These are phyloP conservation scores for Penicillium sp. DNA, from an alignment of 2,329 filamentous ascomycete genomes.

Conservation along the genomic window DNA sequence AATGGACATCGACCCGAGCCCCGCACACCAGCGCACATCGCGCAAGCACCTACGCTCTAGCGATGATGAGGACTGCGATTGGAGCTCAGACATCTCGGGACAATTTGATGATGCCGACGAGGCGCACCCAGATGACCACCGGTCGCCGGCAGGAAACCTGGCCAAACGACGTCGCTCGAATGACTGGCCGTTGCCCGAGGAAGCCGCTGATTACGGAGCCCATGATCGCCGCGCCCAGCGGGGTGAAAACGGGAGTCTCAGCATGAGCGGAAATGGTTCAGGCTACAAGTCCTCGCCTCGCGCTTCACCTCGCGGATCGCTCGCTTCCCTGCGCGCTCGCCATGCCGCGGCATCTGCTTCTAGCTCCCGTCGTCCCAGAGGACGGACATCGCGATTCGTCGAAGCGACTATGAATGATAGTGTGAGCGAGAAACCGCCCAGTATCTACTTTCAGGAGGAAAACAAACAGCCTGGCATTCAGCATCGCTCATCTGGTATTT, in stretches of 20 bases:
- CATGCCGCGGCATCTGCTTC: constrained; percentile 13
- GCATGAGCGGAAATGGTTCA: not conserved
- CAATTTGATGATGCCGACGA: constrained; percentile 33
- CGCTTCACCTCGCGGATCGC: constrained; percentile 16
- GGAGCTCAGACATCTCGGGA: constrained; percentile 28
- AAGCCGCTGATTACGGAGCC: constrained; percentile 16
- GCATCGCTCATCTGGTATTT: constrained; percentile 41
- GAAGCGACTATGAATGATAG: constrained; percentile 85
- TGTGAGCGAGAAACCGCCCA: constrained; percentile 60
- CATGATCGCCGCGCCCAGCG: constrained; percentile 9
- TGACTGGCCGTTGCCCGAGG: constrained; percentile 37
- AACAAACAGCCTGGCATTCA: constrained; percentile 18
- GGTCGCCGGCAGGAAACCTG: constrained; percentile 24
- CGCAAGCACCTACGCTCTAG: constrained; percentile 26
- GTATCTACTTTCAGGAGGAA: constrained; percentile 50
- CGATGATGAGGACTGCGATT: constrained; percentile 17
- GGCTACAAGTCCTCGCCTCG: constrained; percentile 13
- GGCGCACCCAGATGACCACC: constrained; percentile 16
- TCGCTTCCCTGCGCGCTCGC: constrained; percentile 14
- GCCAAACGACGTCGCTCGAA: constrained; percentile 39
- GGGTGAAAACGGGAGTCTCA: constrained; percentile 4
- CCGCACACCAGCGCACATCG: constrained; percentile 17
- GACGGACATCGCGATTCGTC: constrained; percentile 56
- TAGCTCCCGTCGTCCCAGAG: constrained; percentile 28
- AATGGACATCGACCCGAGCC: constrained; percentile 14